These are phyloP conservation scores for Hanseniaspora thailandica DNA, from an alignment of 805 yeast species.

Conservation along the genomic window DNA sequence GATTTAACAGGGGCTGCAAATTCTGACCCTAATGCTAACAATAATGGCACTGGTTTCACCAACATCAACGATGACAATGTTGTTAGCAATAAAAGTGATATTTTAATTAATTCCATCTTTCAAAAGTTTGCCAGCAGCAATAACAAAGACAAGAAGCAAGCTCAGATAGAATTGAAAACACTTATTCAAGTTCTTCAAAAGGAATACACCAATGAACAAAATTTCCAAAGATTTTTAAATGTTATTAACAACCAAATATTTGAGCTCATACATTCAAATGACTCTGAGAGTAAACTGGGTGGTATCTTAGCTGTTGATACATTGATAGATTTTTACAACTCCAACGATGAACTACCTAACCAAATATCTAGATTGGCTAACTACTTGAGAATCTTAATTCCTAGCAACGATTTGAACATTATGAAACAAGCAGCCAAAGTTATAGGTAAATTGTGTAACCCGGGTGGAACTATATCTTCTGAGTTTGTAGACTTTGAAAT, in stretches of 20 bases:
- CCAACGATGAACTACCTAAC: slow-evolving; percentile 71
- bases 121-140: slow-evolving; percentile 29
- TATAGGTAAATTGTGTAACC: slow-evolving; percentile 76
- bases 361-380: slow-evolving; percentile 87
- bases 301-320: slow-evolving; percentile 87
- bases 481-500: slow-evolving; percentile 91
- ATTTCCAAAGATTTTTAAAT: slow-evolving; percentile 66
- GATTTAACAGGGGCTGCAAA: not conserved
- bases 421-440: slow-evolving; percentile 81
- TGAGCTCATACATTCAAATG: slow-evolving; percentile 68
- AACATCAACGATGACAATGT: not conserved
- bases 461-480: slow-evolving; percentile 80
- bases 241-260: slow-evolving; percentile 79
- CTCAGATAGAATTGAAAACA: slow-evolving; percentile 59
- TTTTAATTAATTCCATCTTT: slow-evolving; percentile 29
- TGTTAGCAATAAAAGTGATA: slow-evolving; percentile 14
- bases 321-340: slow-evolving; percentile 71
- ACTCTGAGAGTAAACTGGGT: slow-evolving; percentile 63
- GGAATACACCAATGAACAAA: slow-evolving; percentile 64
- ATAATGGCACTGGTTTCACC: not conserved
- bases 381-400: slow-evolving; percentile 65
- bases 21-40: not conserved
- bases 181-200: slow-evolving; percentile 64
- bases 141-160: slow-evolving; percentile 31
- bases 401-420: slow-evolving; percentile 70